Evolutionary conservation across 106 monocot species (phyloP), one percentile per base, ranked within the genome.

Genomic region (Agapanthus africanus): DNA sequence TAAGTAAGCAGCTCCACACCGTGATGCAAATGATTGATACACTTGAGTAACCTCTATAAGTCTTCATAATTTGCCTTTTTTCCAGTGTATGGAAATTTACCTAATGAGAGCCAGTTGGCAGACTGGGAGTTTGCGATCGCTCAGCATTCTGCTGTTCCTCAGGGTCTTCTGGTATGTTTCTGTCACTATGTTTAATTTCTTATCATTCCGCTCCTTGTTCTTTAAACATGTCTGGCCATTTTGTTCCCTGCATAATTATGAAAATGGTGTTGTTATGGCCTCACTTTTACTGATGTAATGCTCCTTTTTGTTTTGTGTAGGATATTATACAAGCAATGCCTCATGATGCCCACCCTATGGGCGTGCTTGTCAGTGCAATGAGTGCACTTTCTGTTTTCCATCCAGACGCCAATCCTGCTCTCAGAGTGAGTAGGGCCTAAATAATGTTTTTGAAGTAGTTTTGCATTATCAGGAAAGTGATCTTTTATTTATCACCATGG

Each of bases 291-390:
- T 70, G 37, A 37, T 56, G 10, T 2, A 37, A 37, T 46, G 18
- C 18, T 6, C 22, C 40, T 21, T n/a, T 71, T 70, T 26, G 32
- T 44, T 70, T 69, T n/a, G n/a, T 57, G 61, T 32, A 95, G 95
- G 95, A 95, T 88, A 88, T 91, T 69, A 88, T 95, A 49, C 95
- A 95, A 57, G 67, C 74, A 74, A 95, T 95, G 95, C 91, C 91
- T 68, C 95, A 95, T 88, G 95, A 95, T 79, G 85, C 95, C 52
- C 95, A 95, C 52, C 95, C 95, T n/a, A 95, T 95, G 95, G 95
- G 95, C 65, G 85, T 91, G 37, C 84, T 95, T 79, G 91, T 91
- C 31, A 88, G 88, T 71, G 83, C 88, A 30, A 86, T 91, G 95
- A 95, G 95, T 76, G 83, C 95, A 27, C 88, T 95, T 52, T 95